Base-by-base conservation (phyloP, 164 flowering plant genomes). In the Santalum album region DNA sequence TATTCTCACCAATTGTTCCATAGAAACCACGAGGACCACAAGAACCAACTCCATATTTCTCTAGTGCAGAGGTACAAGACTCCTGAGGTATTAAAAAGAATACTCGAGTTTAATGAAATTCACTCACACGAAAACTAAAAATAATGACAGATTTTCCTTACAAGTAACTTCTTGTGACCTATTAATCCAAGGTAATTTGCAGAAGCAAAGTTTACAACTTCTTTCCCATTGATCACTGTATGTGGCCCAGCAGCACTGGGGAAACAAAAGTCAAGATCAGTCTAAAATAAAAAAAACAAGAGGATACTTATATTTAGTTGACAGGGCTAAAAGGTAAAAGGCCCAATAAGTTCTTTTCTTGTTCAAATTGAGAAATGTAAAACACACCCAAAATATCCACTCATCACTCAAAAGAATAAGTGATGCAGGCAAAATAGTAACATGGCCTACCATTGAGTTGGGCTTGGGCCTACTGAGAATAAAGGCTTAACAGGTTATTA, bases 11-110 rank as follows among this genome's bases (percentile, higher is more conserved):
- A 50, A 94, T 90, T 59, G 97, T 94, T 66, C 99, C 99, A 81
- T 94, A 94, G 57, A 94, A 94, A 23, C 97, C 86, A 70, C 99
- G 96, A 54, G 99, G 97, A 64, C 99, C 99, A 77, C 96, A 89
- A 60, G 99, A 92, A 60, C 97, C 97, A 72, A 89, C 97, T 66
- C 99, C 99, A 72, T 87, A 92, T 69, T 87, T 94, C 71, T 90
- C 90, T 69, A 94, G 63, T n/a, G 99, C 69, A 55, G 82, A 60
- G 1, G 87, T 87, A 69, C 97, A 87, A 29, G 95, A 90, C 6
- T 86, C 90, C 99, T 94, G 81, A 54, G 34, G 53, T 43, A 48
- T 49, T 54, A 40, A 10, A 5, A 35, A 20, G 59, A 12, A 21
- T 10, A 25, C 16, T 10, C 10, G 26, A 10, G 25, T 1, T 16